Conservation (phyloP, 805 yeast species). For the Saturnispora zaruensis region DNA sequence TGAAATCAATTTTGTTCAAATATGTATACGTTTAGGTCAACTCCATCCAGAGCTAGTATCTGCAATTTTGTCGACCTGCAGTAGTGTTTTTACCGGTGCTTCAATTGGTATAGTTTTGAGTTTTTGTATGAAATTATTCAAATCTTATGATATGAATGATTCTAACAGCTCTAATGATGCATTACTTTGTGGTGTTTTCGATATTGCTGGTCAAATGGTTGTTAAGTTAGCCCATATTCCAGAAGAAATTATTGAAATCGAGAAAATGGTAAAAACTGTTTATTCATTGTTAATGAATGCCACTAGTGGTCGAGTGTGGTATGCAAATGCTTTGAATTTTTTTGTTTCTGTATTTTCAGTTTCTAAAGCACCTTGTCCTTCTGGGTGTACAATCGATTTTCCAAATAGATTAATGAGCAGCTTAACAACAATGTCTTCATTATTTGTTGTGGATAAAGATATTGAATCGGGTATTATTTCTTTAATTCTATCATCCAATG, state of each 20-base stretch:
- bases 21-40: slow-evolving; percentile 36
- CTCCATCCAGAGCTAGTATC: slow-evolving; percentile 30
- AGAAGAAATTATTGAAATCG: neutral
- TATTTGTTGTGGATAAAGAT: slow-evolving; percentile 19
- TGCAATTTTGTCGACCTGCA: slow-evolving; percentile 33
- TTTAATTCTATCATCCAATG: slow-evolving; percentile 33
- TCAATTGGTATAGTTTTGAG: slow-evolving; percentile 29
- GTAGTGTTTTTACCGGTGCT: slow-evolving; percentile 28
- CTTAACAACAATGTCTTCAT: slow-evolving; percentile 12
- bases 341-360: slow-evolving; percentile 48
- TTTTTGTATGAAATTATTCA: slow-evolving; percentile 23
- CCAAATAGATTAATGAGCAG: slow-evolving; percentile 11
- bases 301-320: slow-evolving; percentile 43
- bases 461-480: slow-evolving; percentile 33
- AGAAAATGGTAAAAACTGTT: neutral
- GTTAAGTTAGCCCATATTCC: slow-evolving; percentile 2
- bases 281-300: slow-evolving; percentile 19
- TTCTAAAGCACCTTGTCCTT: slow-evolving; percentile 45
- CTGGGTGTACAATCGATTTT: slow-evolving; percentile 25
- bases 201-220: slow-evolving; percentile 1
- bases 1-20: slow-evolving; percentile 33
- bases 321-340: slow-evolving; percentile 46
- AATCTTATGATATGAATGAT: slow-evolving; percentile 29
- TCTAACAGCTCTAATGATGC: slow-evolving; percentile 19
- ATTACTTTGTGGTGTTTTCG: slow-evolving; percentile 20